Base-by-base conservation (phyloP, 2,329 filamentous ascomycete species). In the Pestalotiopsis sp. region DNA sequence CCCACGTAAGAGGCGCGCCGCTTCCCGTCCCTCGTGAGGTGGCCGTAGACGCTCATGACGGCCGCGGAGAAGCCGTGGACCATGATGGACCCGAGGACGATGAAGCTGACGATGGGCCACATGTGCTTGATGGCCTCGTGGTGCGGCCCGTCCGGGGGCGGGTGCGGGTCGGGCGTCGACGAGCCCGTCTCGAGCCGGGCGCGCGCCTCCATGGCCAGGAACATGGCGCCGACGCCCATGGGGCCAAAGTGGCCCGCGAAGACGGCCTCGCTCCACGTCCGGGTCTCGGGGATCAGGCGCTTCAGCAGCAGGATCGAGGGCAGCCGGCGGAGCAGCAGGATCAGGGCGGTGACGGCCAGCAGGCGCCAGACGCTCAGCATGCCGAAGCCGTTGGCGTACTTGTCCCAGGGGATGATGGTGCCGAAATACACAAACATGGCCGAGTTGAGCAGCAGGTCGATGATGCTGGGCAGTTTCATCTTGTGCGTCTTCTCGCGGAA, bases 61-160 rank as follows among this genome's bases (percentile, higher is more conserved):
- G 58, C 58, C n/a, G 58, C 58, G 10, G 82, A 84, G 0, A 85
- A 76, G 2, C 83, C 81, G 70, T 84, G 81, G 1, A 83, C 77
- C 3, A 83, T 70, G 69, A 83, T 83, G 66, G 78, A 81, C 73
- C 82, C 65, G 14, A 69, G 63, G 5, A 66, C 66, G 52, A 69
- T 30, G 48, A 67, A 69, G 63, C 65, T 68, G 10, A 69, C 66
- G 14, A 68, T 63, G n/a, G 22, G 39, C 20, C 59, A 66, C 17
- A 26, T 22, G 22, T 65, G 63, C 44, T 24, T 22, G 20, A 64
- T 35, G 20, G 48, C 61, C 39, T 64, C 61, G n/a, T 44, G 20
- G 61, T 64, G 61, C 5, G 39, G 39, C 22, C 61, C 61, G 20
- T 30, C n/a, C 7, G n/a, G 22, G 6, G 52, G 55, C 39, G 52